phyloP scores from a whole-genome alignment of 169 alveolate species.

The Cryptosporidium andersoni region DNA sequence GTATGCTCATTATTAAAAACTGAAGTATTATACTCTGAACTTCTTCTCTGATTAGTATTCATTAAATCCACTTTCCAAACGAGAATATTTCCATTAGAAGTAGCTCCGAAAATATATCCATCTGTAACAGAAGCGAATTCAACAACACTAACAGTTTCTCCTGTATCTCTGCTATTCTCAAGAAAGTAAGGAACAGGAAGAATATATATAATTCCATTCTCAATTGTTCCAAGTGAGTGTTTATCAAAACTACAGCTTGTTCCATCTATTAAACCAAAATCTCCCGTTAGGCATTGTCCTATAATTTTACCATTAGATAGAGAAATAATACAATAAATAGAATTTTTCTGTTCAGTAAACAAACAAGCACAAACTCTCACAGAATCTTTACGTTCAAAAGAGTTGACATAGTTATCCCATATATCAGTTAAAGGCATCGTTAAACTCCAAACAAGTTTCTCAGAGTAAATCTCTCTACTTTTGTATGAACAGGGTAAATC shows the following conservation, averaged over 20 bases:
- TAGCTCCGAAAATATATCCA: slow-evolving; percentile 63
- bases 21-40: no score
- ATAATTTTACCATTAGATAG: slow-evolving; percentile 51
- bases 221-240: slow-evolving; percentile 60
- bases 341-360: slow-evolving; percentile 48
- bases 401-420: slow-evolving; percentile 37
- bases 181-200: slow-evolving; percentile 32
- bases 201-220: slow-evolving; percentile 53
- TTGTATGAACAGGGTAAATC: background rate
- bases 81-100: slow-evolving; percentile 40
- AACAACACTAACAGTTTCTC: slow-evolving; percentile 5
- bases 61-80: slow-evolving; percentile 62
- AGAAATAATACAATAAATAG: slow-evolving; percentile 60
- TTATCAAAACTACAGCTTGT: slow-evolving; percentile 49
- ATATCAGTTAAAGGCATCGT: slow-evolving; percentile 23
- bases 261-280: slow-evolving; percentile 43
- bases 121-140: slow-evolving; percentile 50
- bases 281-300: slow-evolving; percentile 67
- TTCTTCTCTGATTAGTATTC: background rate
- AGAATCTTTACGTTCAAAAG: slow-evolving; percentile 19
- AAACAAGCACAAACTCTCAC: slow-evolving; percentile 28
- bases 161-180: background rate
- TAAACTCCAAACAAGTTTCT: slow-evolving; percentile 14
- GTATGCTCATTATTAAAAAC: no score
- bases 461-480: background rate